phyloP scores from a whole-genome alignment of 2,329 filamentous ascomycete genomes.

The Penicillium sp. region DNA sequence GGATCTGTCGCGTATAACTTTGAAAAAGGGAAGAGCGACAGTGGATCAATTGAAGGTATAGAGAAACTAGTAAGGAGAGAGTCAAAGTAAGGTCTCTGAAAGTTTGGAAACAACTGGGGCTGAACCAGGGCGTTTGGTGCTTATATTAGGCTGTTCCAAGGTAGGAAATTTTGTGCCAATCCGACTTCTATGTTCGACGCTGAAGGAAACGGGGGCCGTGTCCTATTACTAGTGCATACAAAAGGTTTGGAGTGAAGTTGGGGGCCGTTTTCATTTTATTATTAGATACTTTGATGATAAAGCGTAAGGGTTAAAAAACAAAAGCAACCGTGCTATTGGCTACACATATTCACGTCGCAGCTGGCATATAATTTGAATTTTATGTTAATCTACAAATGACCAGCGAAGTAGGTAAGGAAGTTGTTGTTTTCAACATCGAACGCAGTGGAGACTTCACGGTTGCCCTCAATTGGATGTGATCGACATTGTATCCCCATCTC shows the following conservation, averaged over 20 bases:
- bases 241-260: neutral
- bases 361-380: neutral
- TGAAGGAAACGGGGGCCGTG: neutral
- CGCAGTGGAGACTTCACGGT: neutral
- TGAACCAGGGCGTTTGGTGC: neutral
- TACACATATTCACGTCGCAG: neutral
- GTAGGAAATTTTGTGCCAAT: neutral
- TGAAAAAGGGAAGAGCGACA: too few species aligned
- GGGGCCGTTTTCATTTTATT: neutral
- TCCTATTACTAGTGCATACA: neutral
- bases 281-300: too few species aligned
- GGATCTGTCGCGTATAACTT: neutral
- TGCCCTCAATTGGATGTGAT: neutral
- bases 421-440: neutral
- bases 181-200: neutral
- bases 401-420: neutral
- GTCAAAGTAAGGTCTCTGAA: neutral
- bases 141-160: neutral
- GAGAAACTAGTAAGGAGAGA: neutral
- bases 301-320: too few species aligned
- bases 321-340: too few species aligned
- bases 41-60: neutral
- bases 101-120: neutral
- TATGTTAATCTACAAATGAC: neutral
- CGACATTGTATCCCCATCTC: neutral